Evolutionary conservation across 1,284 basidiomycete species (phyloP).

Genomic region (Tylopilus sp.): DNA sequence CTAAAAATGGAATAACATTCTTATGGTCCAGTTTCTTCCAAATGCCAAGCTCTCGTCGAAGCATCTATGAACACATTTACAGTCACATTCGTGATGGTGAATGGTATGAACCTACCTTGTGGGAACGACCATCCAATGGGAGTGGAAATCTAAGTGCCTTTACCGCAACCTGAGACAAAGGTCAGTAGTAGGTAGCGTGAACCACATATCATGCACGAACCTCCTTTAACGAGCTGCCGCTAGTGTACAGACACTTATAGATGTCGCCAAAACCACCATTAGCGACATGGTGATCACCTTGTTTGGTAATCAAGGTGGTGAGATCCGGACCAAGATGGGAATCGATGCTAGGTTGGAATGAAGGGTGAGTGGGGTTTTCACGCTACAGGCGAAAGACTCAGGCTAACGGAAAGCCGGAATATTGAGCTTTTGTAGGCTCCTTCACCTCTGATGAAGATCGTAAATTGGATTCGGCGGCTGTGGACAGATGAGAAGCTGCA

Average conservation of each 20-base stretch:
- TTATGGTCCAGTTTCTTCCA: slow-evolving; percentile 28
- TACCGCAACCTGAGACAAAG: background rate
- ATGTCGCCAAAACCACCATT: background rate
- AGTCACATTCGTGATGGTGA: too few species aligned
- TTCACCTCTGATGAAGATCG: too few species aligned
- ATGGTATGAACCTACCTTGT: background rate
- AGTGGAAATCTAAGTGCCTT: background rate
- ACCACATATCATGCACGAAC: background rate
- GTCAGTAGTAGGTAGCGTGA: background rate
- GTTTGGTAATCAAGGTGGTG: background rate
- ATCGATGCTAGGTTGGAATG: background rate
- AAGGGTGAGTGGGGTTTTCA: background rate
- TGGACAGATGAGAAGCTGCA: too few species aligned
- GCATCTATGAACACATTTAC: background rate
- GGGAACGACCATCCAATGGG: background rate
- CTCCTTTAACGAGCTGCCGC: background rate
- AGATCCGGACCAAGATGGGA: background rate
- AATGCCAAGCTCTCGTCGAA: slow-evolving; percentile 29
- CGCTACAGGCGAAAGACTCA: background rate
- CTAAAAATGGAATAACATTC: slow-evolving; percentile 34
- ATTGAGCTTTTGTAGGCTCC: too few species aligned
- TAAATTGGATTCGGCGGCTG: too few species aligned
- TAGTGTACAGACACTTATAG: background rate
- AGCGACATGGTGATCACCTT: background rate
- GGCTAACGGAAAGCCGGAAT: too few species aligned